Conservation (phyloP, 352 stramenopile genomes). For the Pythium dissimile region DNA sequence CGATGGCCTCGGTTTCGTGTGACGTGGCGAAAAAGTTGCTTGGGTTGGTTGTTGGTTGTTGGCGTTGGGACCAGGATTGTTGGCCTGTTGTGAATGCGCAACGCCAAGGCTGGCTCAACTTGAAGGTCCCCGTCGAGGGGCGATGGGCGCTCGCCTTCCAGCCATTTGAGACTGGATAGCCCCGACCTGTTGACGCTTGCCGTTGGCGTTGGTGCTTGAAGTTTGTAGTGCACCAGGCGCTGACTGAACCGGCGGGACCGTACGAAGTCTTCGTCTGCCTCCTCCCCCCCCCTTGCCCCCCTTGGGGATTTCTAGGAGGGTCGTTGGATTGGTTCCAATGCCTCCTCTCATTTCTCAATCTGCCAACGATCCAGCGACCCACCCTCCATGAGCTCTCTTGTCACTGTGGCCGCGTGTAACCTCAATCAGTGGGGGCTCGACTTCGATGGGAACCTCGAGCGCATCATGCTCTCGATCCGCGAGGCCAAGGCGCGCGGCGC, state of each 20-base stretch:
- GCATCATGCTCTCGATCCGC: constrained; percentile 89
- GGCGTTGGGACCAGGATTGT: background rate
- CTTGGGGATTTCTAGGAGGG: too few relatives aligned
- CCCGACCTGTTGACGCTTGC: background rate
- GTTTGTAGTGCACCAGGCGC: too few relatives aligned
- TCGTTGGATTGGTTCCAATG: too few relatives aligned
- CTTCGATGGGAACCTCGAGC: constrained; percentile 97
- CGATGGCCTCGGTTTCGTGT: constrained; percentile 5
- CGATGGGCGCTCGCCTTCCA: background rate
- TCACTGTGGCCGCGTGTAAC: constrained; percentile 97
- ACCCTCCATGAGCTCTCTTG: constrained; percentile 65
- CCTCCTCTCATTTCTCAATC: constrained; percentile 13
- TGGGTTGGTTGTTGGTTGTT: background rate
- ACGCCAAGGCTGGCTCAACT: background rate
- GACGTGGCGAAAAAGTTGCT: background rate
- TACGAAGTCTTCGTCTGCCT: too few relatives aligned
- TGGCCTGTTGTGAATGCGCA: constrained; percentile 4
- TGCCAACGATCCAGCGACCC: background rate
- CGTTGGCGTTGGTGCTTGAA: too few relatives aligned
- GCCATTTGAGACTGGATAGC: constrained; percentile 1
- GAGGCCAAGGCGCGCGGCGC: constrained; percentile 84
- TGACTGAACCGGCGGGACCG: too few relatives aligned
- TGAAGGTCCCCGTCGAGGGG: background rate
- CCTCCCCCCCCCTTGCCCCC: too few relatives aligned
- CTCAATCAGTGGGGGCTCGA: constrained; percentile 99